Evolutionary conservation across 1,284 basidiomycete genomes (phyloP).

Genomic region (Trametes sp.): DNA sequence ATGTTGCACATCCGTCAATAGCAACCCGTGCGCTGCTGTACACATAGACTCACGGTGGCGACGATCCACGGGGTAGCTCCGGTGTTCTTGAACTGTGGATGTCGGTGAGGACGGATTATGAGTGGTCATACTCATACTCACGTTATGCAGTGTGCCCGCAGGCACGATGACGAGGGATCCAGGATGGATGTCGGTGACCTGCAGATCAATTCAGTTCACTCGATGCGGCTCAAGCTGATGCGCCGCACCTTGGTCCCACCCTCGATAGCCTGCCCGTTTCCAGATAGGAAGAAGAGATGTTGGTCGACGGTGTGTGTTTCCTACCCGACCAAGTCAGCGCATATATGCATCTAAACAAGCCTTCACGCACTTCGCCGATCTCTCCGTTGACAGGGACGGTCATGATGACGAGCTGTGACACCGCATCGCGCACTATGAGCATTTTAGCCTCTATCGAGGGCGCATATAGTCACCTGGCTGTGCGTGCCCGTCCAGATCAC

Average conservation of each 20-base stretch:
- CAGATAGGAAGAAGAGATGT: constrained; percentile 42
- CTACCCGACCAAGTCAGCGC: constrained; percentile 23
- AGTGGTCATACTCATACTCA: no score
- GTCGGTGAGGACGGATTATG: constrained; percentile 1
- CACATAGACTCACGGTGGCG: constrained; percentile 34
- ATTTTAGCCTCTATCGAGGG: neutral
- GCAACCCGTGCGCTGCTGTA: no score
- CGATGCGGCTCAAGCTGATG: no score
- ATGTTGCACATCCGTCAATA: neutral
- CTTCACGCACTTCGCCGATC: constrained; percentile 35
- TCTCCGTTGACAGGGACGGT: constrained; percentile 41
- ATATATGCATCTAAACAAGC: neutral
- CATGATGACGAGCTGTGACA: constrained; percentile 40
- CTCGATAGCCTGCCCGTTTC: constrained; percentile 38
- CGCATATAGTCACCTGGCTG: constrained; percentile 36
- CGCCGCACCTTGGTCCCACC: constrained; percentile 40
- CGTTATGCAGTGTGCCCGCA: constrained; percentile 43
- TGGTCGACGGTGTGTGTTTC: constrained; percentile 43
- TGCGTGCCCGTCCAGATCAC: constrained; percentile 42
- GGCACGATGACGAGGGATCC: constrained; percentile 43
- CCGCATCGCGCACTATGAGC: neutral
- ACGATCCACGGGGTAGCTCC: constrained; percentile 40
- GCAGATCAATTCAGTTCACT: no score
- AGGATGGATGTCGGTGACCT: constrained; percentile 35
- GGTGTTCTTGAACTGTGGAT: constrained; percentile 39